Evolutionary conservation across 306 rosid genomes (phyloP).

Genomic region (Gillenia trifoliata): DNA sequence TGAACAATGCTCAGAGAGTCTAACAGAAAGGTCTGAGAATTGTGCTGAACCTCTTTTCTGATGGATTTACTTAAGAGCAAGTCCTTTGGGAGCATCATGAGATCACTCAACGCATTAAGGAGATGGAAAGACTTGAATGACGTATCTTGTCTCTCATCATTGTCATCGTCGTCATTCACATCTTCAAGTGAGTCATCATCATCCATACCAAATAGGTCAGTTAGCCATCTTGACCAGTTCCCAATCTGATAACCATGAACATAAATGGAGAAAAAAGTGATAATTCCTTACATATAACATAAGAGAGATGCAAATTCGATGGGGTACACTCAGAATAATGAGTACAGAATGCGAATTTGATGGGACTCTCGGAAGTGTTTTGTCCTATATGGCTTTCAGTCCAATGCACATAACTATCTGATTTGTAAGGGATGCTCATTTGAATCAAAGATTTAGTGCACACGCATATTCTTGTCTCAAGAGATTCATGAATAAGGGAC

Average conservation of each 20-base stretch:
- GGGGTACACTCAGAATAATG: no score
- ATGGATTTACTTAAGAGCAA: slow-evolving; percentile 68
- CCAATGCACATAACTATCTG: not conserved
- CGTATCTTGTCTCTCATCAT: slow-evolving; percentile 41
- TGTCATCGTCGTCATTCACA: slow-evolving; percentile 28
- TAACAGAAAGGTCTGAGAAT: slow-evolving; percentile 7
- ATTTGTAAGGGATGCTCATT: not conserved
- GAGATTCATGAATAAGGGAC: not conserved
- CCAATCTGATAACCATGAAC: slow-evolving; percentile 63
- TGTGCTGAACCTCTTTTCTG: slow-evolving; percentile 74
- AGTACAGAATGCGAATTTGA: no score
- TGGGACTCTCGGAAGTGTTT: no score
- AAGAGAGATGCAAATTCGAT: not conserved
- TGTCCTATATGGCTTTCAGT: not conserved
- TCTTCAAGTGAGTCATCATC: slow-evolving; percentile 58
- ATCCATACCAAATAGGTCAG: slow-evolving; percentile 74
- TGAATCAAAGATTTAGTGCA: not conserved
- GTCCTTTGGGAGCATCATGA: slow-evolving; percentile 98
- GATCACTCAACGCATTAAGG: slow-evolving; percentile 91
- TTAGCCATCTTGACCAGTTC: slow-evolving; percentile 96
- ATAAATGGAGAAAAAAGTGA: slow-evolving; percentile 7
- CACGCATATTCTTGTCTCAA: not conserved
- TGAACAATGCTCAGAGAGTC: slow-evolving; percentile 1
- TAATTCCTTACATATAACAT: not conserved
- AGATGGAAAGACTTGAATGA: slow-evolving; percentile 78